Conservation (phyloP, 2,329 filamentous ascomycete genomes). For the Penicillium sp. region DNA sequence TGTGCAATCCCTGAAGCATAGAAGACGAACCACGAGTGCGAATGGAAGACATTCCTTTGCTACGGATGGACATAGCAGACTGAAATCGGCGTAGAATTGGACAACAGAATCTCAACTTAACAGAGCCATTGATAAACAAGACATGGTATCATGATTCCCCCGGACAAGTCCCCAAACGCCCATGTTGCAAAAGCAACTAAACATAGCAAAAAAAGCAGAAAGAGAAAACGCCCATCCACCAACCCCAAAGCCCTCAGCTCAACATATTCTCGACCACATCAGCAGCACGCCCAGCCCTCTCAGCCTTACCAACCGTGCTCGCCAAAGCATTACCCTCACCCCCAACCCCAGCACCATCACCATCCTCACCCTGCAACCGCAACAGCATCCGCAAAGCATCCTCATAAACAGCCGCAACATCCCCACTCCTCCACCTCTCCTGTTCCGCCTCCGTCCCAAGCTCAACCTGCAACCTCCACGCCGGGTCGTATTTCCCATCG, state of each 20-base stretch:
- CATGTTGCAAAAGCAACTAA: constrained; percentile 4
- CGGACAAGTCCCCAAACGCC: constrained; percentile 17
- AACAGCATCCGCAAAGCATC: constrained; percentile 39
- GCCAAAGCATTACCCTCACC: constrained; percentile 39
- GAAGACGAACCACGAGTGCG: neutral
- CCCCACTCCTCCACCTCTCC: constrained; percentile 41
- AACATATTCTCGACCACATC: constrained; percentile 48
- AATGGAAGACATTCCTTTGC: neutral
- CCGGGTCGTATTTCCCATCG: constrained; percentile 7
- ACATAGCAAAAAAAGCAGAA: constrained; percentile 3
- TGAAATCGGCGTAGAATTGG: neutral
- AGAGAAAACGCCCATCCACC: constrained; percentile 6
- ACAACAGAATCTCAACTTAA: neutral
- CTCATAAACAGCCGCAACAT: constrained; percentile 43
- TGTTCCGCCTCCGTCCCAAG: constrained; percentile 34
- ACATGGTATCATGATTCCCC: constrained; percentile 27
- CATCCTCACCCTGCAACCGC: constrained; percentile 37
- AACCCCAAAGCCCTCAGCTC: constrained; percentile 32
- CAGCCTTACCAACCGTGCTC: constrained; percentile 46
- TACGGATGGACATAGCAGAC: neutral
- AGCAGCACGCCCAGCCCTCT: constrained; percentile 44
- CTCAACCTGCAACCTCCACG: constrained; percentile 34
- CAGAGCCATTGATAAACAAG: constrained; percentile 6
- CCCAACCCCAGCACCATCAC: constrained; percentile 20
- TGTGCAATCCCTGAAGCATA: neutral